Base-by-base conservation (phyloP, 495 filamentous ascomycete genomes). In the Darksidea phi region DNA sequence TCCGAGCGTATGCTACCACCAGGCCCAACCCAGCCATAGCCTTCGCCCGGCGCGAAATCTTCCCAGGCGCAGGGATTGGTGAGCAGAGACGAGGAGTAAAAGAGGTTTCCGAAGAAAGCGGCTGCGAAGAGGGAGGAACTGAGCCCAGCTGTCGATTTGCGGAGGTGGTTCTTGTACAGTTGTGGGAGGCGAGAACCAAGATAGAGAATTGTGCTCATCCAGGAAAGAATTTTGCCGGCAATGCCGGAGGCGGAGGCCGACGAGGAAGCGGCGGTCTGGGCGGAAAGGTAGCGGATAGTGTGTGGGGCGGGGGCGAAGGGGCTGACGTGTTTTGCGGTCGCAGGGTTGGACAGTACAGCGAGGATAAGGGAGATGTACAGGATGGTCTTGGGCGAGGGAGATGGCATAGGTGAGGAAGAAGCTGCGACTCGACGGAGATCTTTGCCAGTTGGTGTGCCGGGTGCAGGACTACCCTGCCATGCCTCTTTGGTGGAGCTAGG, bases 141-240 rank as follows among this genome's bases (percentile, higher is more conserved):
- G n/a, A 90, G 81, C 15, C 87, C 87, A 20, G 86, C 74, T 7
- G 87, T 89, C 55, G 84, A 87, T 66, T 80, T 82, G 54, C 87
- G 84, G 54, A 71, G 58, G 61, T 82, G 80, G 73, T 90, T 90
- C 63, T 87, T 84, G 73, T 83, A 80, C 28, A 90, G 80, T 64
- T 90, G 87, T 3, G 87, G 87, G 17, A 89, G 78, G 25, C 87
- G 86, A 17, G 87, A 89, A 68, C 77, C 78, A 28, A 89, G 84
- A 67, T 90, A 90, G 48, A 87, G 77, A 48, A 82, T 34, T 0
- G 86, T 87, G 15, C 83, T 86, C 67, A 80, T 75, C 86, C 86
- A 88, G 26, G 86, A 86, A 42, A 86, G 73, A 47, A 86, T 67
- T 17, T 75, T 78, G 70, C 86, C 86, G 34, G 79, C 69, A 13